These are phyloP conservation scores for Vitis hybrid DNA, from an alignment of 177 flowering plant genomes.

Conservation along the genomic window DNA sequence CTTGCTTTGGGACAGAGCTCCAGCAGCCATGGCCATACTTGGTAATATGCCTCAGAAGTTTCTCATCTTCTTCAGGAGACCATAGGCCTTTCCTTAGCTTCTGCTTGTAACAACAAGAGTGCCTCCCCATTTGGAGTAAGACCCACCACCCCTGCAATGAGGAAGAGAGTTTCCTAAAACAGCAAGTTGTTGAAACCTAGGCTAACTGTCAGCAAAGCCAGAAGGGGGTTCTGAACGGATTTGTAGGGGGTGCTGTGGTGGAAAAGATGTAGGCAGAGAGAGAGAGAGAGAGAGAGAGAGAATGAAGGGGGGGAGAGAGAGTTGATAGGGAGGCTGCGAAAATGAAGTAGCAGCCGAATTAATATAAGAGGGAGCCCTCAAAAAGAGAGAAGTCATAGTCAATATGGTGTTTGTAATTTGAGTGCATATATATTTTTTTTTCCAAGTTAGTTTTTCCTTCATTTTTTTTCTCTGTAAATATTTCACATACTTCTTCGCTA, in stretches of 20 bases:
- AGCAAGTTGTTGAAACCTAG: slow-evolving; percentile 20
- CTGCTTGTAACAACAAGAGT: slow-evolving; percentile 38
- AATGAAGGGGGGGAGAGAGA: slow-evolving; percentile 8
- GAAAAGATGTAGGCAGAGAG: slow-evolving; percentile 9
- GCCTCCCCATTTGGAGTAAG: slow-evolving; percentile 33
- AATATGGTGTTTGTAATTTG: background rate
- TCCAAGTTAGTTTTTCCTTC: no score
- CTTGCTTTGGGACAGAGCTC: slow-evolving; percentile 45
- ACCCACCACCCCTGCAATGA: slow-evolving; percentile 6
- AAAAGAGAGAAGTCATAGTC: slow-evolving; percentile 22
- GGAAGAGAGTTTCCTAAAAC: slow-evolving; percentile 9
- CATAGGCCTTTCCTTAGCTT: slow-evolving; percentile 41
- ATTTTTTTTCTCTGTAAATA: background rate
- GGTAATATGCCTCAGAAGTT: slow-evolving; percentile 34
- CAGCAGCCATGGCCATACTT: slow-evolving; percentile 42
- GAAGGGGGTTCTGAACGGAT: background rate
- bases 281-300: slow-evolving; percentile 1
- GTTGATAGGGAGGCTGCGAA: slow-evolving; percentile 14
- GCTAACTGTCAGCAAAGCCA: slow-evolving; percentile 18
- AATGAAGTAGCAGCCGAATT: slow-evolving; percentile 29
- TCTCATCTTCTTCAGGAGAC: slow-evolving; percentile 45
- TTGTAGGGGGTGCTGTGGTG: background rate
- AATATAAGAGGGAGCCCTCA: slow-evolving; percentile 16
- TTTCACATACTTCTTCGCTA: background rate
- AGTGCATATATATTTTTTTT: slow-evolving; percentile 5